These are phyloP conservation scores for Pythium guiyangense DNA, from an alignment of 352 stramenopile genomes.

Conservation along the genomic window DNA sequence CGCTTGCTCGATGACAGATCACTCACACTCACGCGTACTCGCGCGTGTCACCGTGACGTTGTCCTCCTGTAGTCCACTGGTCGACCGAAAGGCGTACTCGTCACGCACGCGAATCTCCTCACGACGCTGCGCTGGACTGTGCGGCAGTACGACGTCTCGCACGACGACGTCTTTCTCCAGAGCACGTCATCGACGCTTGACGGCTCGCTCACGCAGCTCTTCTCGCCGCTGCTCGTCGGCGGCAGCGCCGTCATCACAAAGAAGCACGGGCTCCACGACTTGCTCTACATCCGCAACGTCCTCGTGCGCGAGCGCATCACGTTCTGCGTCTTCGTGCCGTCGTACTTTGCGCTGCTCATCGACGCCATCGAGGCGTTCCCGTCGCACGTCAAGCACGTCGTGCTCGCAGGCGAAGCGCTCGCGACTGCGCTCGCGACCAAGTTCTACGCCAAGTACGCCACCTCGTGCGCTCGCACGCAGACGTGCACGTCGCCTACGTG, in stretches of 20 bases:
- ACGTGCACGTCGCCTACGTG: too few species aligned
- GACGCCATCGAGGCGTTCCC: slow-evolving; percentile 23
- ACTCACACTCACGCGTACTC: too few species aligned
- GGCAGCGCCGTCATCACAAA: slow-evolving; percentile 6
- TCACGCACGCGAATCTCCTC: slow-evolving; percentile 52
- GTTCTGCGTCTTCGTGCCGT: slow-evolving; percentile 53
- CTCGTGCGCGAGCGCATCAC: slow-evolving; percentile 26
- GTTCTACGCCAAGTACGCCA: too few species aligned
- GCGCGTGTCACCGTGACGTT: too few species aligned
- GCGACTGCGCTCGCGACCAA: too few species aligned
- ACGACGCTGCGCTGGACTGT: slow-evolving; percentile 56
- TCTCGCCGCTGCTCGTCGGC: slow-evolving; percentile 39
- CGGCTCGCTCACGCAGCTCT: slow-evolving; percentile 55
- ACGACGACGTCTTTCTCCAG: slow-evolving; percentile 55
- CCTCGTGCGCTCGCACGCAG: too few species aligned
- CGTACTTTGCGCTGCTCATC: slow-evolving; percentile 49
- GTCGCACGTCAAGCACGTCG: neutral
- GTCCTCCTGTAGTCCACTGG: too few species aligned
- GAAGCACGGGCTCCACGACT: slow-evolving; percentile 18
- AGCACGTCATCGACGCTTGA: slow-evolving; percentile 57
- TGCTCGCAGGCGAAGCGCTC: too few species aligned
- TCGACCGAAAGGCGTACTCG: slow-evolving; percentile 61
- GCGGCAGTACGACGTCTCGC: slow-evolving; percentile 44
- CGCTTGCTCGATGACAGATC: too few species aligned
- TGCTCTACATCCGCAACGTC: slow-evolving; percentile 27